Evolutionary conservation across 1,284 basidiomycete genomes (phyloP).

Genomic region (Xerocomus minutiporus): DNA sequence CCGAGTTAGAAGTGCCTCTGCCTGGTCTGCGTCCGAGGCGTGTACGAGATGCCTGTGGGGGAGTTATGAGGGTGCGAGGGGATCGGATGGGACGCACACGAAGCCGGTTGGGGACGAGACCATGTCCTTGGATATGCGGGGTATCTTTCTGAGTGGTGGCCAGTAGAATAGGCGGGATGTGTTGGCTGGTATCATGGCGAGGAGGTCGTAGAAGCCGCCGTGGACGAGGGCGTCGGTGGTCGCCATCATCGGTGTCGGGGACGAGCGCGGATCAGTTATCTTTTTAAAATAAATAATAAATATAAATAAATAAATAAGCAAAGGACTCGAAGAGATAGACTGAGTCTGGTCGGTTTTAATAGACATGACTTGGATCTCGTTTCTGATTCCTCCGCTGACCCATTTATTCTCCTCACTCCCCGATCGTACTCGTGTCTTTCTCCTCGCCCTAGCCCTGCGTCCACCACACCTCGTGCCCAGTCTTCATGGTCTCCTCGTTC

Average conservation of each 20-base stretch:
- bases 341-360: not conserved
- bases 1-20: conserved; percentile 80
- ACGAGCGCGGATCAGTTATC: not conserved
- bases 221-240: conserved; percentile 48
- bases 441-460: conserved; percentile 38
- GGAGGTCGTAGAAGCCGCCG: conserved; percentile 83
- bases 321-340: conserved; percentile 8
- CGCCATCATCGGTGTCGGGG: conserved; percentile 2
- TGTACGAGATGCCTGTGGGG: conserved; percentile 80
- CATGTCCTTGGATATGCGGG: conserved; percentile 79
- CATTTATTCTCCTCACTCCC: conserved; percentile 27
- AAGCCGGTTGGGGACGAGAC: conserved; percentile 81
- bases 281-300: not conserved
- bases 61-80: conserved; percentile 16
- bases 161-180: conserved; percentile 35
- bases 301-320: not conserved
- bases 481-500: conserved; percentile 47
- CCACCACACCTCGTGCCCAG: conserved; percentile 44
- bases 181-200: conserved; percentile 52
- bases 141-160: conserved; percentile 49
- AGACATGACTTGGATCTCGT: conserved; percentile 20
- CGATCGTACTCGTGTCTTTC: conserved; percentile 33
- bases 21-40: conserved; percentile 89
- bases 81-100: conserved; percentile 54
- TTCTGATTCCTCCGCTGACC: conserved; percentile 23